These are phyloP conservation scores for Bipolaris sorokiniana DNA, from an alignment of 2,329 filamentous ascomycete species.

Conservation along the genomic window DNA sequence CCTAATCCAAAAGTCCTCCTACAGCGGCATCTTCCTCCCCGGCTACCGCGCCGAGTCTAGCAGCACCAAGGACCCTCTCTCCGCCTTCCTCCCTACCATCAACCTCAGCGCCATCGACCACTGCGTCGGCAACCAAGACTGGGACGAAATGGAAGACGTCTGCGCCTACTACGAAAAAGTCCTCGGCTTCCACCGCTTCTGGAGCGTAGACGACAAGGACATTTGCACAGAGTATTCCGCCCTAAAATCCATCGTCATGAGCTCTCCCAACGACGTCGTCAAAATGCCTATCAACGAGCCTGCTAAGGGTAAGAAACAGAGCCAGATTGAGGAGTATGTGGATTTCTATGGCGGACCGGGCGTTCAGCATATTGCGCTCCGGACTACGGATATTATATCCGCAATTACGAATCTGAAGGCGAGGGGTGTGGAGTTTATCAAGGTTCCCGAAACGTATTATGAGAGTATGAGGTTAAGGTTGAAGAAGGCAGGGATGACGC, in stretches of 20 bases:
- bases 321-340: conserved; percentile 88
- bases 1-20: conserved; percentile 74
- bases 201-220: conserved; percentile 91
- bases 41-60: conserved; percentile 69
- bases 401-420: conserved; percentile 79
- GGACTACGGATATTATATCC: conserved; percentile 78
- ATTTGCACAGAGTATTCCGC: conserved; percentile 94
- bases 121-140: conserved; percentile 96
- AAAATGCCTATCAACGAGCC: conserved; percentile 99
- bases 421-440: conserved; percentile 92
- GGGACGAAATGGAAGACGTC: conserved; percentile 79
- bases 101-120: conserved; percentile 81
- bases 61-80: conserved; percentile 54
- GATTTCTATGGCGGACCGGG: conserved; percentile 88
- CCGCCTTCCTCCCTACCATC: conserved; percentile 65
- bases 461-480: conserved; percentile 75
- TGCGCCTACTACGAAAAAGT: conserved; percentile 82
- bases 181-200: conserved; percentile 95
- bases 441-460: conserved; percentile 87
- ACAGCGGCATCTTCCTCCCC: conserved; percentile 80
- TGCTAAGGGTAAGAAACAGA: conserved; percentile 85
- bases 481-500: conserved; percentile 63
- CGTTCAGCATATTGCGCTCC: conserved; percentile 91
- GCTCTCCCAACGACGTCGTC: conserved; percentile 79
- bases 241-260: conserved; percentile 88